Evolutionary conservation across 495 filamentous ascomycete species (phyloP).

Genomic region (Penicillium turbatum): DNA sequence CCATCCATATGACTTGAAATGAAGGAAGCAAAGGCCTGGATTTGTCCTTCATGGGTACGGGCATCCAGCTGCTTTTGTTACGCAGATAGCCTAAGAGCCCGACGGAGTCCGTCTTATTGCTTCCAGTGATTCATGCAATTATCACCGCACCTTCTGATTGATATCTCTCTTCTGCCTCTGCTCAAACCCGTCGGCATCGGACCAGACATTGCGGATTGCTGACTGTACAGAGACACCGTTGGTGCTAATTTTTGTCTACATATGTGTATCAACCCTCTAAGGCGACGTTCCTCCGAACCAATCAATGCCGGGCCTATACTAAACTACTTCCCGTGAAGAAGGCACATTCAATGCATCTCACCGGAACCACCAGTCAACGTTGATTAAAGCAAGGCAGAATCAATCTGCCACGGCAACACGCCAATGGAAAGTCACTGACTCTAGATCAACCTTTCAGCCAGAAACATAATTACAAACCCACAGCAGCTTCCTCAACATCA

Average conservation of each 20-base stretch:
- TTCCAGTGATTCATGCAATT: neutral
- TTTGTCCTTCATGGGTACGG: neutral
- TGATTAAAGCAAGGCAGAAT: neutral
- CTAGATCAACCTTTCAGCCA: neutral
- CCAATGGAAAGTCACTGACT: neutral
- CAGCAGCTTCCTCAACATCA: neutral
- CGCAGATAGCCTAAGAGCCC: neutral
- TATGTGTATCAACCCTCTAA: too few species aligned
- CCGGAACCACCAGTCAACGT: neutral
- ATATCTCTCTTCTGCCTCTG: neutral
- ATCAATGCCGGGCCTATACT: too few species aligned
- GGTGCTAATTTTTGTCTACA: too few species aligned
- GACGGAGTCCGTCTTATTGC: neutral
- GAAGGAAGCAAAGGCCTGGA: neutral
- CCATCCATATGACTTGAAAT: too few species aligned
- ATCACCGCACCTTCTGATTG: neutral
- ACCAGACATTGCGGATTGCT: neutral
- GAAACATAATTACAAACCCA: neutral
- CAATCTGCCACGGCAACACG: neutral
- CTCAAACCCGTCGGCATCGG: neutral
- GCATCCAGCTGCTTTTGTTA: neutral
- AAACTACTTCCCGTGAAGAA: too few species aligned
- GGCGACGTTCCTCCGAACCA: neutral
- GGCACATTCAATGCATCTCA: neutral
- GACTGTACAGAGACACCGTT: neutral